Evolutionary conservation across 2,329 filamentous ascomycete genomes (phyloP), one percentile per base, ranked within the genome.

Genomic region (Pestalotiopsis fici): DNA sequence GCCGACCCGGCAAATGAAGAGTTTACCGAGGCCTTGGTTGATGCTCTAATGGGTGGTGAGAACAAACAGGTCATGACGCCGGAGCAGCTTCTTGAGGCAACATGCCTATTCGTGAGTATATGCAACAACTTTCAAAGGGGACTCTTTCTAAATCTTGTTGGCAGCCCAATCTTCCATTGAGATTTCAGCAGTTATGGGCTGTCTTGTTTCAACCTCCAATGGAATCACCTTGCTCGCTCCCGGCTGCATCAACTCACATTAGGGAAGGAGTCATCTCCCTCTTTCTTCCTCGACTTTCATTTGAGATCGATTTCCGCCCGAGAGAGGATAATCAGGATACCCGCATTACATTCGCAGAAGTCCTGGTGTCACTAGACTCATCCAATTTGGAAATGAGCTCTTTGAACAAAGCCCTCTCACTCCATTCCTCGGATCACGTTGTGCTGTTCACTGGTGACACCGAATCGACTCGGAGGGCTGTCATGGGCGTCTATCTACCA

Each of bases 111-210:
- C 15, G 57, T 37, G 11, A 25, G 57, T 25, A 4, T 18, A 35
- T 9, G 11, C 31, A 5, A 12, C 11, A 35, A 5, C 31, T 11
- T 7, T 60, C 28, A 25, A 39, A 21, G n/a, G 2, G 57, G 18
- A n/a, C 27, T 18, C 27, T 35, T 60, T 5, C 27, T 12, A 12
- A 35, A n/a, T n/a, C 18, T 4, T n/a, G 2, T 60, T 2, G 18
- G 18, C 6, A 60, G 57, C 57, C 31, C 6, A 60, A 60, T 31
- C 31, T 60, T 23, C 57, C 12, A 18, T 60, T 60, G 1, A 13
- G 57, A 25, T 60, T 60, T 23, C 57, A 60, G 18, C 57, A 60
- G 18, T 31, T 60, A 60, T 60, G 57, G 57, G 57, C 57, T 11
- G 57, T 60, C 11, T 39, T 60, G n/a, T 39, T 60, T 1, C 57